These are phyloP conservation scores for Rhytidiadelphus loreus DNA, from an alignment of 225 moss, liverwort and hornwort species.

Conservation along the genomic window DNA sequence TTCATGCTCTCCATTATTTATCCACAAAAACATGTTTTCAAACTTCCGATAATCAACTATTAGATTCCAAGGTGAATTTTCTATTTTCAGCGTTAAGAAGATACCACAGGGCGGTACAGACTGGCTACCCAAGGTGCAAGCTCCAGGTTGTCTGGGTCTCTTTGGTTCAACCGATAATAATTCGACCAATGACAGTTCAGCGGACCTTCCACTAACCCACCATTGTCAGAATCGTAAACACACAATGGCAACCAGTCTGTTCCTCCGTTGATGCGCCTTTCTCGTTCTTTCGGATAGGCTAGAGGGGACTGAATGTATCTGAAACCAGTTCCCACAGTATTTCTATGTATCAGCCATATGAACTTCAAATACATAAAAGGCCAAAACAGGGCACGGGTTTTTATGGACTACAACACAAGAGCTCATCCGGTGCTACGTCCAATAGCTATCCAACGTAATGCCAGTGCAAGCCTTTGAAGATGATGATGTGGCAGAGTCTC, in stretches of 20 bases:
- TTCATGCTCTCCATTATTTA: too few species aligned
- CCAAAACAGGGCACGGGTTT: neutral
- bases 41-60: neutral
- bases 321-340: neutral
- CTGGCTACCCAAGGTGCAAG: slow-evolving; percentile 81
- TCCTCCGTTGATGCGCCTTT: slow-evolving; percentile 47
- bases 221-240: slow-evolving; percentile 68
- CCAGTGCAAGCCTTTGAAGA: neutral
- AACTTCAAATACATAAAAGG: neutral
- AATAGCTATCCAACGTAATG: neutral
- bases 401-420: neutral
- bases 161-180: slow-evolving; percentile 51
- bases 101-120: slow-evolving; percentile 30
- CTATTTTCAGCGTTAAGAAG: neutral
- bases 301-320: slow-evolving; percentile 89
- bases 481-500: neutral
- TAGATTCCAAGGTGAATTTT: neutral
- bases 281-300: slow-evolving; percentile 76
- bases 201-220: slow-evolving; percentile 46
- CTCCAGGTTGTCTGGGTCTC: slow-evolving; percentile 70
- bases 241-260: slow-evolving; percentile 58
- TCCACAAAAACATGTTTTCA: neutral
- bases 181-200: slow-evolving; percentile 65
- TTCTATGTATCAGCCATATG: neutral
- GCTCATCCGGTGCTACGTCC: neutral